Conservation (phyloP, 169 alveolate genomes). For the Plasmodium vinckei region DNA sequence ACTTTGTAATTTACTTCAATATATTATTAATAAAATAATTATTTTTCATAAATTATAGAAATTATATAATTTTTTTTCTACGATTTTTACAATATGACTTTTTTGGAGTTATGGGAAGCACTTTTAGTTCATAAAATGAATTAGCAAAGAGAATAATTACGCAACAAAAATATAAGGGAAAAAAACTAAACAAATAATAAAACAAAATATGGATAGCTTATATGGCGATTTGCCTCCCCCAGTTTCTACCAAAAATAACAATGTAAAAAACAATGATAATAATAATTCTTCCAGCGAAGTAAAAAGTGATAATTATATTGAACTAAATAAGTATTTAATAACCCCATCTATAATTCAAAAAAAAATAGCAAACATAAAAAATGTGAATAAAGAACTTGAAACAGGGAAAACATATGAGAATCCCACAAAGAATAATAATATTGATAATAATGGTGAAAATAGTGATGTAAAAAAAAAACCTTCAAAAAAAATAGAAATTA, state of each 20-base stretch:
- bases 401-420: constrained; percentile 11
- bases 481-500: constrained; percentile 34
- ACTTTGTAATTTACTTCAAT: no score
- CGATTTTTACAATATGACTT: no score
- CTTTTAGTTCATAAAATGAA: no score
- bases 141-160: no score
- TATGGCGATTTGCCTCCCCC: constrained; percentile 87
- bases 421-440: background rate
- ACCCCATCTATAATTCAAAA: constrained; percentile 70
- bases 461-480: background rate
- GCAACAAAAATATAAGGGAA: background rate
- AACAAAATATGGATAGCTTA: constrained; percentile 80
- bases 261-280: constrained; percentile 31
- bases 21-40: no score
- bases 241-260: constrained; percentile 25
- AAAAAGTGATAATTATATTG: constrained; percentile 26
- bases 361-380: constrained; percentile 69
- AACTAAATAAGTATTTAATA: constrained; percentile 61
- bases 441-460: constrained; percentile 6
- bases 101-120: no score
- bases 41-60: no score
- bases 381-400: constrained; percentile 27
- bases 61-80: no score
- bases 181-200: background rate
- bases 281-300: background rate